These are phyloP conservation scores for Sungouiozyma ichnusensis DNA, from an alignment of 805 yeast species.

Conservation along the genomic window DNA sequence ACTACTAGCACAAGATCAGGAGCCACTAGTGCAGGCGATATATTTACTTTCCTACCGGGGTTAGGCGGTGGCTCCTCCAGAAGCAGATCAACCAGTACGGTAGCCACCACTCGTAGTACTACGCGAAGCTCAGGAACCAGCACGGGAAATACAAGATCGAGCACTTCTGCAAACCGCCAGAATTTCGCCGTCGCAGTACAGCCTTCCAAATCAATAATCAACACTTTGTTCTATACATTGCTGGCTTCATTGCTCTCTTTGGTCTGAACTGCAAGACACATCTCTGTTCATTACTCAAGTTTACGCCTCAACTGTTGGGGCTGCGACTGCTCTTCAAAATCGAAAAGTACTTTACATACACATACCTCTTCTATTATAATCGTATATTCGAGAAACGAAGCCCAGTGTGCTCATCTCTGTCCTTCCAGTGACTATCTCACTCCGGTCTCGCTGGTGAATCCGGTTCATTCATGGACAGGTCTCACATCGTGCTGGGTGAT, in stretches of 20 bases:
- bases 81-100: neutral
- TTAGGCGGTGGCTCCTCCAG: neutral
- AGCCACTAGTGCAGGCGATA: slow-evolving; percentile 21
- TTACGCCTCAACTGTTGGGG: too few relatives aligned
- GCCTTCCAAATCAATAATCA: neutral
- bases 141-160: neutral
- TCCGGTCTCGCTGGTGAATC: too few relatives aligned
- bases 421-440: too few relatives aligned
- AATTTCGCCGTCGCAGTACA: neutral
- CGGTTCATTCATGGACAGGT: too few relatives aligned
- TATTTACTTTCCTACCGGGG: neutral
- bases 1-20: slow-evolving; percentile 14
- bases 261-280: neutral
- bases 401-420: too few relatives aligned
- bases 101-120: neutral
- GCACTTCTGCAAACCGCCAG: neutral
- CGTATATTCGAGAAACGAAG: too few relatives aligned
- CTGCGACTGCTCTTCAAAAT: too few relatives aligned
- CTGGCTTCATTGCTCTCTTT: neutral
- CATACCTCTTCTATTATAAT: too few relatives aligned
- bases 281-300: neutral
- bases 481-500: too few relatives aligned
- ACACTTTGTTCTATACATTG: neutral
- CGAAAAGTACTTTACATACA: too few relatives aligned
- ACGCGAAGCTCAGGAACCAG: neutral